phyloP scores from a whole-genome alignment of 495 filamentous ascomycete genomes.

The Neurospora sp. region DNA sequence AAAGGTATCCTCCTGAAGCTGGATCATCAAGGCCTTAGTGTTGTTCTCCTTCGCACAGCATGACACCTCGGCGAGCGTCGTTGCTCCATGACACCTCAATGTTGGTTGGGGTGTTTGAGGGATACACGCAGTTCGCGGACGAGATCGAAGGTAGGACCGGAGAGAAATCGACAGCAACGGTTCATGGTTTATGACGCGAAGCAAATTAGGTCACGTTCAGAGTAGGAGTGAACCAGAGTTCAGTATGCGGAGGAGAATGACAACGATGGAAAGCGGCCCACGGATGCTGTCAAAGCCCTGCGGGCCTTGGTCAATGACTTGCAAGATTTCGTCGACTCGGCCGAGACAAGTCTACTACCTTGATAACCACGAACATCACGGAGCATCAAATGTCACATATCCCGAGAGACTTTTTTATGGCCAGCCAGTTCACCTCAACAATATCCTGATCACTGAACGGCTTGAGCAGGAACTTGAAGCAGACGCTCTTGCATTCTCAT shows the following conservation, averaged over 20 bases:
- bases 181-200: too few species aligned
- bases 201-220: background rate
- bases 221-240: accelerated
- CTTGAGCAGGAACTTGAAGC: background rate
- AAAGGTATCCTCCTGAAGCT: background rate
- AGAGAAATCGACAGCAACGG: too few species aligned
- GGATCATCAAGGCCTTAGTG: background rate
- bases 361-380: background rate
- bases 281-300: background rate
- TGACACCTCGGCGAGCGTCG: background rate
- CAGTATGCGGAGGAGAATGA: too few species aligned
- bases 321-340: background rate
- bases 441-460: background rate
- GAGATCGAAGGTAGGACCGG: background rate
- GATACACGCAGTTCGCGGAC: background rate
- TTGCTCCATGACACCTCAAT: background rate
- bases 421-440: background rate
- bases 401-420: background rate
- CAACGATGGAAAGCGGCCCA: background rate
- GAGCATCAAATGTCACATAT: background rate
- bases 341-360: background rate
- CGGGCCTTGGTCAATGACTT: background rate
- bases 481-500: background rate
- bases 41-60: background rate
- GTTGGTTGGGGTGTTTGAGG: background rate